These are phyloP conservation scores for Albugo laibachii DNA, from an alignment of 352 stramenopile species.

Conservation along the genomic window DNA sequence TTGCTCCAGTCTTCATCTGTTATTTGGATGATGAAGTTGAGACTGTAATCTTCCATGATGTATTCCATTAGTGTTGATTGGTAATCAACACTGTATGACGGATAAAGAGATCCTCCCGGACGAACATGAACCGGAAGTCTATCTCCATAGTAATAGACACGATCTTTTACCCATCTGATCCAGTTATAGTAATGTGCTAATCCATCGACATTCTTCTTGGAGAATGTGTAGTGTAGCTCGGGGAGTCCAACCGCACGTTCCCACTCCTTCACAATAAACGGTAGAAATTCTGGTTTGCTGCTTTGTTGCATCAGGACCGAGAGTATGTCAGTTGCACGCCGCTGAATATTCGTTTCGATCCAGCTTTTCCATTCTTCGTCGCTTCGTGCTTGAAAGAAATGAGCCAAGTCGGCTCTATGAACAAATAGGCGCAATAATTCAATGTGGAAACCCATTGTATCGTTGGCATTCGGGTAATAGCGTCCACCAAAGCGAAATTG, in stretches of 20 bases:
- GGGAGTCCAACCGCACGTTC: constrained; percentile 28
- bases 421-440: constrained; percentile 51
- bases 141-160: constrained; percentile 34
- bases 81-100: constrained; percentile 43
- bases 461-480: constrained; percentile 36
- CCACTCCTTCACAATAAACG: constrained; percentile 30
- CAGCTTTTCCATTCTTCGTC: constrained; percentile 34
- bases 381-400: constrained; percentile 38
- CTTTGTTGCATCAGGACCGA: constrained; percentile 17
- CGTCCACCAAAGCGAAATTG: constrained; percentile 34
- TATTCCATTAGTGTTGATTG: constrained; percentile 32
- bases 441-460: constrained; percentile 32
- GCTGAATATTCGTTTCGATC: constrained; percentile 36
- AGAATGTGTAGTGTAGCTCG: constrained; percentile 45
- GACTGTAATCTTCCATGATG: constrained; percentile 46
- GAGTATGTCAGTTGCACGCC: constrained; percentile 25
- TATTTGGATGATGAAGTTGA: constrained; percentile 23
- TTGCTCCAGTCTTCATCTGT: constrained; percentile 54
- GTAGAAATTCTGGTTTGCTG: constrained; percentile 36
- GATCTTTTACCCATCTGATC: constrained; percentile 67
- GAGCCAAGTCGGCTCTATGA: constrained; percentile 19
- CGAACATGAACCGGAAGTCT: constrained; percentile 22
- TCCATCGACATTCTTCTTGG: constrained; percentile 31
- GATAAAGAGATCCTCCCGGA: constrained; percentile 28
- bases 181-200: constrained; percentile 55